Base-by-base conservation (phyloP, 495 filamentous ascomycete species). In the Pseudotulostoma volvatum region DNA sequence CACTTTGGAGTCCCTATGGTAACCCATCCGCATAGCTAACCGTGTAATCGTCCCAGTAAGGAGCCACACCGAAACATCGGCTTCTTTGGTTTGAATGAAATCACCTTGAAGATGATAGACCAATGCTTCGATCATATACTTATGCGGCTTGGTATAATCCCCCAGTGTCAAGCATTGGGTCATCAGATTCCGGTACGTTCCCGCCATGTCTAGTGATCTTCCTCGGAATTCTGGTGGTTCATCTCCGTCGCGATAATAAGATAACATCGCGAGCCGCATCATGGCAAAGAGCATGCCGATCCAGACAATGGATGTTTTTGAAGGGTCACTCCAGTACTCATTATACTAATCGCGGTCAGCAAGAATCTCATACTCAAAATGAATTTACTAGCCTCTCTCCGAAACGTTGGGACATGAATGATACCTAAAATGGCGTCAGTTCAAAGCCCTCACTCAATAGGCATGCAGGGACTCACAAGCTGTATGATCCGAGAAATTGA, bases 1-100 rank as follows among this genome's bases (percentile, higher is more conserved):
- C 57, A 78, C 76, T 49, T 79, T 81, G 9, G 83, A 74, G 53
- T 99, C 90, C 39, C 92, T 74, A 50, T 99, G 90, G 43, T 94
- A 92, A 34, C 90, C 90, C 84, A 93, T 93, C 18, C 84, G 72
- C 69, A 95, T 85, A 7, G 88, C 84, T 39, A 94, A 61, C 40
- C 88, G 76, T 17, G 82, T 76, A 43, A 93, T 75, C 48, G 92
- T 73, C 15, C 83, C 80, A 5, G 75, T 68, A 39, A 90, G 70
- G 34, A 94, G 64, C 78, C 87, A 92, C 7, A 92, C 64, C 8
- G 77, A 79, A 7, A 81, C 64, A 42, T 95, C 87, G 8, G 81
- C 71, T 45, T 94, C 84, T 59, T 75, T 77, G 33, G 75, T 78
- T 39, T 81, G 72, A 13, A 73, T 71, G 48, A 81, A 81, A 57